Evolutionary conservation across 2,329 filamentous ascomycete genomes (phyloP), one percentile per base, ranked within the genome.

Genomic region (Ceratocystis cacaofunesta): DNA sequence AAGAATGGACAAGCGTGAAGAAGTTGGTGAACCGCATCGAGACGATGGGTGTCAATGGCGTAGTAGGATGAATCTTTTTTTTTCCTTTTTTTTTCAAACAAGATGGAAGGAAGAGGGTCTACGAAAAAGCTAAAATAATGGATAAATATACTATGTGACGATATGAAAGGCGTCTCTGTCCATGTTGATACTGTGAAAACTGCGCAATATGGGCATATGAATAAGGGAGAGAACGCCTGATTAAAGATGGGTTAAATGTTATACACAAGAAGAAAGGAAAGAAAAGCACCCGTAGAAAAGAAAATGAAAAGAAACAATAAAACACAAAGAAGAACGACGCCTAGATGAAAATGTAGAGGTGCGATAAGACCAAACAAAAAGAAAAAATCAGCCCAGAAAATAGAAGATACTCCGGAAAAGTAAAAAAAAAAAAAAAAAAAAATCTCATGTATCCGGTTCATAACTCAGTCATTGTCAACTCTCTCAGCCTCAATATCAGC

Each of bases 1-100:
- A 99, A 71, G 92, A 97, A 74, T 99, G 94, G 92, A 84, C 87
- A 5, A 89, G 84, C 44, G 89, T 99, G 70, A 97, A 96, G 84
- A 92, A 90, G 75, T 78, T 96, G 72, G 84, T 96, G 28, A 86
- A 84, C 52, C 84, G 87, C 71, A 76, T 92, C 68, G 92, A 95
- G 75, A 79, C 80, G 17, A 78, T 77, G n/a, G 78, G 80, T 1
- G 73, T 78, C 50, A 80, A 79, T 62, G 79, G 78, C n/a, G 76
- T 75, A 19, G 75, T 78, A 69, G 73, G 60, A 28, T 67, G 52
- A 55, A 19, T 41, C 36, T 41, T 41, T 41, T 41, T 36, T 36
- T 8, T 36, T 36, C 0, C 3, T 36, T 12, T 41, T 41, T 41
- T 41, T 41, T 41, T 41, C 36, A 15, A 41, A 15, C 36, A 41